These are phyloP conservation scores for Eucalyptus erythrocorys DNA, from an alignment of 345 rosid species.

Conservation along the genomic window DNA sequence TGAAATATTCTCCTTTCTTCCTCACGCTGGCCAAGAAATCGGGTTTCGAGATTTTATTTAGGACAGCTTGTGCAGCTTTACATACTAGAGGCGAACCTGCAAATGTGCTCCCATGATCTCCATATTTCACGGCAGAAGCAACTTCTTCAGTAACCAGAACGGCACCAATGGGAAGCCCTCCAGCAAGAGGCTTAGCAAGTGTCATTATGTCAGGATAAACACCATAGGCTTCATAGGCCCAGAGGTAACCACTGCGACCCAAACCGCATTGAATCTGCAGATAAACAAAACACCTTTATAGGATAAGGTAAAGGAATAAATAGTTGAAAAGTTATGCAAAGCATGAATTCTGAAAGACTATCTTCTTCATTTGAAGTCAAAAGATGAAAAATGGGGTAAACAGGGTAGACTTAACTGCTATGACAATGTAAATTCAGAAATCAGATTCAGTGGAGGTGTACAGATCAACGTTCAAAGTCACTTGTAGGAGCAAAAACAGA, in stretches of 20 bases:
- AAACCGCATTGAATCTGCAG: constrained; percentile 83
- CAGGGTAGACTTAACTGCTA: neutral
- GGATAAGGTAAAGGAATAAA: neutral
- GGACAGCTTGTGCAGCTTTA: constrained; percentile 48
- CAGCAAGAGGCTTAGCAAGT: constrained; percentile 93
- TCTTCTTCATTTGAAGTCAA: neutral
- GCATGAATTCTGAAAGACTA: neutral
- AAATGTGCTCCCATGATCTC: constrained; percentile 94
- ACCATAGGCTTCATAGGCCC: constrained; percentile 71
- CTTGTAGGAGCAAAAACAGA: neutral
- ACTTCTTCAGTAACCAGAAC: constrained; percentile 65
- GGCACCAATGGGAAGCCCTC: constrained; percentile 91
- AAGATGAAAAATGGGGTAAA: neutral
- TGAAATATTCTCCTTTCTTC: constrained; percentile 60
- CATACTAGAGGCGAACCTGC: constrained; percentile 81
- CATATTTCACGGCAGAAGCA: constrained; percentile 49
- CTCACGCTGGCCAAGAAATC: constrained; percentile 60
- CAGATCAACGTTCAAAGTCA: neutral
- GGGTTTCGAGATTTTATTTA: constrained; percentile 62
- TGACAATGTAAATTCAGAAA: neutral
- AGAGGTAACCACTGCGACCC: constrained; percentile 68
- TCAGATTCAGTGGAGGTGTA: neutral
- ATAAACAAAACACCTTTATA: neutral
- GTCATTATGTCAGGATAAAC: constrained; percentile 86
- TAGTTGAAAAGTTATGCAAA: neutral